These are phyloP conservation scores for Dendrothele bispora DNA, from an alignment of 768 basidiomycete genomes.

Conservation along the genomic window DNA sequence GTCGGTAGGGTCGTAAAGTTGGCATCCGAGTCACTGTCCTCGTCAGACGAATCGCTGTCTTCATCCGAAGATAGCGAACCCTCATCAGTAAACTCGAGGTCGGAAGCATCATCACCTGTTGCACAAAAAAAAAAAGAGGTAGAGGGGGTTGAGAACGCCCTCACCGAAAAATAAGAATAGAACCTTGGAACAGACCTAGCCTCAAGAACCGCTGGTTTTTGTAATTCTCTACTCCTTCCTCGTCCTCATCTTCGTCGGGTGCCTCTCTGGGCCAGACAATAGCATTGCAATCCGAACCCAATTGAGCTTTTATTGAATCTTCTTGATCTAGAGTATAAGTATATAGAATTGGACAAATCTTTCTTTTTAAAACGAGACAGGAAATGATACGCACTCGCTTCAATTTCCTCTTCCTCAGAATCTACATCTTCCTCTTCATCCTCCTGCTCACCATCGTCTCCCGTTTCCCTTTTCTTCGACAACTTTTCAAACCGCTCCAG, in stretches of 20 bases:
- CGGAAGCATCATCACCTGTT: constrained; percentile 61
- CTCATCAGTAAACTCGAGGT: constrained; percentile 60
- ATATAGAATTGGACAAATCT: constrained; percentile 2
- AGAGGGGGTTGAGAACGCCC: constrained; percentile 5
- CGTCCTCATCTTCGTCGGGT: constrained; percentile 63
- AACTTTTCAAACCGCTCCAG: constrained; percentile 73
- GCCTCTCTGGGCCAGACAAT: constrained; percentile 76
- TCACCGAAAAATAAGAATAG: neutral
- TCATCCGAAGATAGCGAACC: constrained; percentile 58
- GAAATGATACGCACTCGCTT: constrained; percentile 51
- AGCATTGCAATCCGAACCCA: constrained; percentile 77
- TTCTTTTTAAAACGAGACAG: too few species aligned
- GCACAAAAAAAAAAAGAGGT: neutral
- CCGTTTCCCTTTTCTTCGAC: constrained; percentile 47
- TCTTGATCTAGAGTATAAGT: constrained; percentile 48
- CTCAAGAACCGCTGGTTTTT: constrained; percentile 75
- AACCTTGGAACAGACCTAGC: constrained; percentile 66
- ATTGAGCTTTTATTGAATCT: constrained; percentile 38
- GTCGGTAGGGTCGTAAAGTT: constrained; percentile 36
- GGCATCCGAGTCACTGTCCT: constrained; percentile 38
- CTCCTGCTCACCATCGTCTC: constrained; percentile 31
- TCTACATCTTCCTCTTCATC: constrained; percentile 33
- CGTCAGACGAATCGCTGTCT: constrained; percentile 41
- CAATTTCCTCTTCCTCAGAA: constrained; percentile 57
- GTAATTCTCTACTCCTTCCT: constrained; percentile 57